Conservation (phyloP, 345 rosid species). For the Garcia nutans region DNA sequence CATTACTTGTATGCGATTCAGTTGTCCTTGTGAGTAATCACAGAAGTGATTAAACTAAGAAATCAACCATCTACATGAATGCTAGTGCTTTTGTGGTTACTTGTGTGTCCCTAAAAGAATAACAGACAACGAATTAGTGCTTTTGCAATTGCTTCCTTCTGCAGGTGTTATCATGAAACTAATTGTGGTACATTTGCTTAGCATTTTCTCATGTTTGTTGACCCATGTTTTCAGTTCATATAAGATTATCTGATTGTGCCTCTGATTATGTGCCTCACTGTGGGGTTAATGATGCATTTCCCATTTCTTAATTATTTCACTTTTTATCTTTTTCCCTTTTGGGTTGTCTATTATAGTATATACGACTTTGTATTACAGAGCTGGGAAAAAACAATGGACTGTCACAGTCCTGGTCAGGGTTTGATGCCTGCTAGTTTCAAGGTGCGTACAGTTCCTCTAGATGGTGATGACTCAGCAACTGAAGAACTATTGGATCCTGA, state of each 20-base stretch:
- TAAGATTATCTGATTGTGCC: neutral
- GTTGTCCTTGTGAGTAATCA: neutral
- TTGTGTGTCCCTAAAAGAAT: neutral
- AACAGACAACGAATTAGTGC: neutral
- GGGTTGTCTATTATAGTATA: neutral
- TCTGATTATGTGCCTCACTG: neutral
- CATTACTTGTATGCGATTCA: neutral
- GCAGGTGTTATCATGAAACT: neutral
- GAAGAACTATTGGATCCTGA: conserved; percentile 94
- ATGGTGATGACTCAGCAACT: conserved; percentile 73
- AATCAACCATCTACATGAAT: neutral
- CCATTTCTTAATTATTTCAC: neutral
- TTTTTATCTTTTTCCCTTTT: neutral
- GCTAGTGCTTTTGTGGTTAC: neutral
- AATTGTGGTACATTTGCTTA: neutral
- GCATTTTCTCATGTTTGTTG: neutral
- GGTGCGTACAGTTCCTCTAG: conserved; percentile 79
- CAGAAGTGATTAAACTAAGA: neutral
- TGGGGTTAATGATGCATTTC: neutral
- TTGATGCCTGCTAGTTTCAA: conserved; percentile 97
- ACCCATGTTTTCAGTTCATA: neutral
- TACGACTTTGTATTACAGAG: conserved; percentile 44
- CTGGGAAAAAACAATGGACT: conserved; percentile 99
- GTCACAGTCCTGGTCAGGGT: conserved; percentile 96
- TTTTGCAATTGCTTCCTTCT: neutral